phyloP scores from a whole-genome alignment of 176 grass and related monocot genomes.

The Pontederia paniculata region DNA sequence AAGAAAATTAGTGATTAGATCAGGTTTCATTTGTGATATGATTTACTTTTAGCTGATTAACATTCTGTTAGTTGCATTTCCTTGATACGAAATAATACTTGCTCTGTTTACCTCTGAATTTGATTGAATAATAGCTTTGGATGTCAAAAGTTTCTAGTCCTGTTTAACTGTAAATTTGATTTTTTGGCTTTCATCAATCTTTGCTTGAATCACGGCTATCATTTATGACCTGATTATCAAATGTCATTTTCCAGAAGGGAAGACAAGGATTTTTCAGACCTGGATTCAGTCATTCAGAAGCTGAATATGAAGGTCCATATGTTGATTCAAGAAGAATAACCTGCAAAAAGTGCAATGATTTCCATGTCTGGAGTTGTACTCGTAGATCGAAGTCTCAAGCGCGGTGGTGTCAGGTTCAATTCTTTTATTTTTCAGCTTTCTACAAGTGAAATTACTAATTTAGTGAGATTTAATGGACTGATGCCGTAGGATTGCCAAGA shows the following conservation, averaged over 20 bases:
- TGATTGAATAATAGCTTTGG: too few species aligned
- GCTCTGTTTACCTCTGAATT: too few species aligned
- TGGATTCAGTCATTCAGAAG: constrained; percentile 72
- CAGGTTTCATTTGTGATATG: too few species aligned
- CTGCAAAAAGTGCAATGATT: constrained; percentile 83
- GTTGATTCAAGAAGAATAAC: constrained; percentile 79
- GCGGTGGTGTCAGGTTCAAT: constrained; percentile 92
- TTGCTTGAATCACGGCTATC: too few species aligned
- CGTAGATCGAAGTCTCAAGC: constrained; percentile 75
- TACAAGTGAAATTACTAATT: too few species aligned
- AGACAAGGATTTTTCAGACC: constrained; percentile 54
- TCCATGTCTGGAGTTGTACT: constrained; percentile 82
- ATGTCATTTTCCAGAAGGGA: constrained; percentile 47
- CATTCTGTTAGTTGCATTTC: too few species aligned
- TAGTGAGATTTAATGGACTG: not conserved
- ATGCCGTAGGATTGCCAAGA: constrained; percentile 78
- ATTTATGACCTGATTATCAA: not conserved
- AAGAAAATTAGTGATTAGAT: too few species aligned
- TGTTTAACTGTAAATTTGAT: too few species aligned
- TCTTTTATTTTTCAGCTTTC: not conserved
- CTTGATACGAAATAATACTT: too few species aligned
- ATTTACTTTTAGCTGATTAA: too few species aligned
- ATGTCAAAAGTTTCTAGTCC: too few species aligned
- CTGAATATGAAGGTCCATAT: constrained; percentile 54
- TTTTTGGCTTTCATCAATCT: too few species aligned